These are phyloP conservation scores for Hypoxylon intermedium DNA, from an alignment of 495 filamentous ascomycete genomes.

Conservation along the genomic window DNA sequence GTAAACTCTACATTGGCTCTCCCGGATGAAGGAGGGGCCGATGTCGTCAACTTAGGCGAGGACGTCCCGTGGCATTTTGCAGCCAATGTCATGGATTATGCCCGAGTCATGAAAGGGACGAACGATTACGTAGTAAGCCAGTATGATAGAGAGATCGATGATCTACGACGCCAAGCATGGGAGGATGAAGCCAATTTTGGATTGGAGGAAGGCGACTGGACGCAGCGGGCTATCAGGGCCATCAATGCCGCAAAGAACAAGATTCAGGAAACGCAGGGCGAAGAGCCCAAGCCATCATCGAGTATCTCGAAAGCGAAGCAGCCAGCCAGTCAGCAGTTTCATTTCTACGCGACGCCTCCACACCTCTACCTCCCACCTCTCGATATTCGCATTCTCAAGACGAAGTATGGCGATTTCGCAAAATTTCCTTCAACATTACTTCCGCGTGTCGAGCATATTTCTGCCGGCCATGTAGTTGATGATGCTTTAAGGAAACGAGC, in stretches of 20 bases:
- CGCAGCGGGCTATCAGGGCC: slow-evolving; percentile 75
- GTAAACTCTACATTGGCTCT: slow-evolving; percentile 84
- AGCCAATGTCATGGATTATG: slow-evolving; percentile 92
- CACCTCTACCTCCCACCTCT: slow-evolving; percentile 94
- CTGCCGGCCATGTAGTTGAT: slow-evolving; percentile 88
- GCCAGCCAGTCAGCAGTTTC: slow-evolving; percentile 61
- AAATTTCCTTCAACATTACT: slow-evolving; percentile 88
- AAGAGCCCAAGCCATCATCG: slow-evolving; percentile 1
- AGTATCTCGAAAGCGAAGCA: slow-evolving; percentile 34
- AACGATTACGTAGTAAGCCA: slow-evolving; percentile 85
- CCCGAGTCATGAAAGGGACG: slow-evolving; percentile 92
- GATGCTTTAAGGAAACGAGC: slow-evolving; percentile 84
- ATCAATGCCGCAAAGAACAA: slow-evolving; percentile 78
- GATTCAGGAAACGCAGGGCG: slow-evolving; percentile 45
- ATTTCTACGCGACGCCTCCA: slow-evolving; percentile 88
- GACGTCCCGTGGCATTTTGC: slow-evolving; percentile 94
- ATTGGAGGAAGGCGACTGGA: slow-evolving; percentile 88
- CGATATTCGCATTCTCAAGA: slow-evolving; percentile 93
- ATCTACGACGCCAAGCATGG: slow-evolving; percentile 74
- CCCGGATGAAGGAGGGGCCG: slow-evolving; percentile 78
- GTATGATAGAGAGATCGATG: slow-evolving; percentile 77
- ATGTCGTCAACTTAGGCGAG: slow-evolving; percentile 68
- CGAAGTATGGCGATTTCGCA: slow-evolving; percentile 83
- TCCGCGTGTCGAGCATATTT: slow-evolving; percentile 89
- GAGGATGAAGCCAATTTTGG: slow-evolving; percentile 94